Percentiles rank a stretch among this genome's conserved stretches.
Evolutionary conservation across 1,139 yeast genomes (phyloP).

Genomic region (Pichiaceae sp.): DNA sequence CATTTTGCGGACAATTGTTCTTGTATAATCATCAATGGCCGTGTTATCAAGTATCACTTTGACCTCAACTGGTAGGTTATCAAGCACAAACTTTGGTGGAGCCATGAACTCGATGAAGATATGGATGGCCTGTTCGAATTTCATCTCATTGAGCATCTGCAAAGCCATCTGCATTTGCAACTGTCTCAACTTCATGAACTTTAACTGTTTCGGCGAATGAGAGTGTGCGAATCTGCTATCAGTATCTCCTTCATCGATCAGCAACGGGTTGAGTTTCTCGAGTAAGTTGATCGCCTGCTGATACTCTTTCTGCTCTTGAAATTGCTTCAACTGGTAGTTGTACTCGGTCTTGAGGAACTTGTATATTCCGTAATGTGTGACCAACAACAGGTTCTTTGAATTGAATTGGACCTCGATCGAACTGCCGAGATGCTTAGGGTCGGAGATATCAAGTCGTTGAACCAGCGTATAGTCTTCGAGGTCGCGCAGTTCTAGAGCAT

Average conservation of each 20-base stretch:
- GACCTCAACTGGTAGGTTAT: slow-evolving; percentile 31
- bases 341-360: slow-evolving; percentile 28
- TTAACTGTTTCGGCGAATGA: slow-evolving; percentile 20
- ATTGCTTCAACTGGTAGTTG: slow-evolving; percentile 36
- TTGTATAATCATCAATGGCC: background rate
- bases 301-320: slow-evolving; percentile 24
- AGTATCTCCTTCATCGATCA: slow-evolving; percentile 11
- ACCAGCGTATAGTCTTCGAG: slow-evolving; percentile 34
- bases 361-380: slow-evolving; percentile 24
- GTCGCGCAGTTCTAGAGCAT: slow-evolving; percentile 36
- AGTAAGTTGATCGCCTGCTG: slow-evolving; percentile 38
- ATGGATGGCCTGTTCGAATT: slow-evolving; percentile 32
- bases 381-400: slow-evolving; percentile 26
- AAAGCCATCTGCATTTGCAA: slow-evolving; percentile 35
- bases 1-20: background rate
- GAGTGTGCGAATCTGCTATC: slow-evolving; percentile 2
- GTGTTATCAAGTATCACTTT: slow-evolving; percentile 7
- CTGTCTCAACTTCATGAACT: slow-evolving; percentile 30
- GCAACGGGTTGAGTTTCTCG: slow-evolving; percentile 22
- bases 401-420: slow-evolving; percentile 14
- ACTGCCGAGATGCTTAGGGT: slow-evolving; percentile 2
- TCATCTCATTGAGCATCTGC: slow-evolving; percentile 22
- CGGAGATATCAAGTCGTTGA: slow-evolving; percentile 29
- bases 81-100: slow-evolving; percentile 43
- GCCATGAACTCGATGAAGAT: slow-evolving; percentile 48